phyloP scores from a whole-genome alignment of 164 flowering plant species.

The Pachysandra terminalis region DNA sequence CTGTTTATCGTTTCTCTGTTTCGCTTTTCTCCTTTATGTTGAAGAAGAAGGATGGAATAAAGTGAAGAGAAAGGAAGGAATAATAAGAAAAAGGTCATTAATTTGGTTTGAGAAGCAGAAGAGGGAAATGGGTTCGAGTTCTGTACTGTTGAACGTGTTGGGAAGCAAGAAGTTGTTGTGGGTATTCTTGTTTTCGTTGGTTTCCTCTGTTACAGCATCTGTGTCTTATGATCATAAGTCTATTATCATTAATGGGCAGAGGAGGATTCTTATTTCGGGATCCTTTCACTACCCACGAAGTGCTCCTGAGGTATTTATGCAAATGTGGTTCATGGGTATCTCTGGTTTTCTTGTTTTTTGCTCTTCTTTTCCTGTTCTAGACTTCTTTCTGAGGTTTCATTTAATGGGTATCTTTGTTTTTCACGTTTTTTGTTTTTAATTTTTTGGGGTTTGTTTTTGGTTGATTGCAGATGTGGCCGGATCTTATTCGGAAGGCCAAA shows the following conservation, averaged over 20 bases:
- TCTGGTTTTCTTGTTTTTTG: conserved; percentile 3
- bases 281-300: conserved; percentile 94
- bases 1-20: neutral
- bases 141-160: conserved; percentile 29
- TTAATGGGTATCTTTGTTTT: conserved; percentile 8
- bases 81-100: conserved; percentile 7
- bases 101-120: neutral
- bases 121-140: conserved; percentile 8
- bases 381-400: neutral
- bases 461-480: conserved; percentile 91
- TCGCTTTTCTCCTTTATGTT: neutral
- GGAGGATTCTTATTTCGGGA: conserved; percentile 82
- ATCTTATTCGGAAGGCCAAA: conserved; percentile 91
- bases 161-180: conserved; percentile 12
- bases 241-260: conserved; percentile 63
- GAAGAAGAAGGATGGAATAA: conserved; percentile 1
- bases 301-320: conserved; percentile 64
- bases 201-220: conserved; percentile 38
- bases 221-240: conserved; percentile 70
- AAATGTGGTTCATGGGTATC: conserved; percentile 29
- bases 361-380: neutral
- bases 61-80: neutral
- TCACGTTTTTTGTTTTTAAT: neutral
- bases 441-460: conserved; percentile 10
- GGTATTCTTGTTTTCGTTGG: conserved; percentile 24